Evolutionary conservation across 2,329 filamentous ascomycete species (phyloP).

Genomic region (Xylariaceae sp.): DNA sequence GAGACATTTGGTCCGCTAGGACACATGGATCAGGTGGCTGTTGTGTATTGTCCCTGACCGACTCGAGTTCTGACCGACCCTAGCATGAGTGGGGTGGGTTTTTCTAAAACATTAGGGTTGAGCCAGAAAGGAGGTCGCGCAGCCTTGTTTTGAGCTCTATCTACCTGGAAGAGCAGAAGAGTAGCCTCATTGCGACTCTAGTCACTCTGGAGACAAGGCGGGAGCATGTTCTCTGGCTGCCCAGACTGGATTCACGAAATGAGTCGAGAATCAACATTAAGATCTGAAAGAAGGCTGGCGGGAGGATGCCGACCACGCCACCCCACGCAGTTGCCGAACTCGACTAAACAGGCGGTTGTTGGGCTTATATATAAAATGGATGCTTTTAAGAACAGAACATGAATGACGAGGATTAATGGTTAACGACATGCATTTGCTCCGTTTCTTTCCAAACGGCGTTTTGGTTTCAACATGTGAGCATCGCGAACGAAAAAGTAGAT

Average conservation of each 20-base stretch:
- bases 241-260: too few relatives aligned
- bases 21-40: too few relatives aligned
- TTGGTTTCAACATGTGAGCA: too few relatives aligned
- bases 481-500: background rate
- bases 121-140: slow-evolving; percentile 5
- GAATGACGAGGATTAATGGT: slow-evolving; percentile 21
- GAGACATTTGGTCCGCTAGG: slow-evolving; percentile 22
- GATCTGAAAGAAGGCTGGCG: slow-evolving; percentile 5
- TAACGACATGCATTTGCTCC: slow-evolving; percentile 1
- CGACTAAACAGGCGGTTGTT: slow-evolving; percentile 7
- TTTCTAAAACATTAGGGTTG: background rate
- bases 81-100: slow-evolving; percentile 15
- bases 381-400: slow-evolving; percentile 7
- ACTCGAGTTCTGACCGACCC: slow-evolving; percentile 14
- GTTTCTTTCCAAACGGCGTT: background rate
- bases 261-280: background rate
- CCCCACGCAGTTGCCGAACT: slow-evolving; percentile 11
- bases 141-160: slow-evolving; percentile 10
- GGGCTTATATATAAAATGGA: slow-evolving; percentile 13
- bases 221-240: too few relatives aligned
- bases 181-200: too few relatives aligned
- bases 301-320: slow-evolving; percentile 7
- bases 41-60: slow-evolving; percentile 5
- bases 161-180: background rate
- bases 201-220: too few relatives aligned